Conservation (phyloP, 1,139 yeast species). For the Ashbya aceris region DNA sequence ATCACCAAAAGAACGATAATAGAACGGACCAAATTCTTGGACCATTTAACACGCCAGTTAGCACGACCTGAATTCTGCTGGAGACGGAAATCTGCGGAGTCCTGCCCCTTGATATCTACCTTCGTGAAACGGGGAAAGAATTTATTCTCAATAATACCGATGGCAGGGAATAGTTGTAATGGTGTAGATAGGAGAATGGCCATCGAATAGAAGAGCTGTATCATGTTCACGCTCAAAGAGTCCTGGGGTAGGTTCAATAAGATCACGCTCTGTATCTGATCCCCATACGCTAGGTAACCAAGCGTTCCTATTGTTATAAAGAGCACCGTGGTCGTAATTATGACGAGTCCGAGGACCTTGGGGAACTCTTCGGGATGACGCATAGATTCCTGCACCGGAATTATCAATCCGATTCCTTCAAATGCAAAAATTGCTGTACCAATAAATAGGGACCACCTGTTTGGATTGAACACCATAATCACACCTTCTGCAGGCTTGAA, state of each 20-base stretch:
- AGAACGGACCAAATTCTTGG: slow-evolving; percentile 50
- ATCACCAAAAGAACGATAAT: slow-evolving; percentile 45
- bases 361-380: slow-evolving; percentile 64
- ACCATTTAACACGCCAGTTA: slow-evolving; percentile 50
- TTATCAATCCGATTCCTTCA: slow-evolving; percentile 71
- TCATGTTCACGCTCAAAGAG: slow-evolving; percentile 52
- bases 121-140: slow-evolving; percentile 38
- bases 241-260: slow-evolving; percentile 61
- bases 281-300: slow-evolving; percentile 66
- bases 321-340: slow-evolving; percentile 47
- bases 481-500: slow-evolving; percentile 27
- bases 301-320: slow-evolving; percentile 56
- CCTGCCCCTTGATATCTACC: slow-evolving; percentile 12
- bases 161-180: slow-evolving; percentile 67
- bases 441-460: slow-evolving; percentile 61
- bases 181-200: slow-evolving; percentile 74
- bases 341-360: slow-evolving; percentile 48
- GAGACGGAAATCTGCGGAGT: neutral
- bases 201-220: slow-evolving; percentile 57
- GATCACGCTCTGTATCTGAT: slow-evolving; percentile 55
- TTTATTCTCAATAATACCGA: slow-evolving; percentile 57
- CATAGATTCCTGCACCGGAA: slow-evolving; percentile 75
- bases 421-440: slow-evolving; percentile 79
- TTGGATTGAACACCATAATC: slow-evolving; percentile 42
- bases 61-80: slow-evolving; percentile 44